These are phyloP conservation scores for Fraxinus xanthoxyloides DNA, from an alignment of 305 asterid genomes.

Conservation along the genomic window DNA sequence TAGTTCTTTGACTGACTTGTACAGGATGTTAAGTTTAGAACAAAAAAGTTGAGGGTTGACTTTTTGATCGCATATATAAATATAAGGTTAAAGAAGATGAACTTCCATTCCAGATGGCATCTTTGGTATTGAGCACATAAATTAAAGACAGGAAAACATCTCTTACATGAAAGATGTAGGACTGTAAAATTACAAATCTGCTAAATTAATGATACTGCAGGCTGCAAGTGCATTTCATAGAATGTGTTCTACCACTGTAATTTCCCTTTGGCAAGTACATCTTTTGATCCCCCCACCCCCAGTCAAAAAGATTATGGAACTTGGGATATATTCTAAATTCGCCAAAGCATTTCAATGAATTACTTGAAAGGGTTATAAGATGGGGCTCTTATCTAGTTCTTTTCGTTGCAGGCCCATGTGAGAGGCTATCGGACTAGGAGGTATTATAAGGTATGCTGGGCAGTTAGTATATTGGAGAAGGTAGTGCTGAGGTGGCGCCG, in stretches of 20 bases:
- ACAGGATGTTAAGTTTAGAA: neutral
- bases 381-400: slow-evolving; percentile 11
- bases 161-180: neutral
- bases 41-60: neutral
- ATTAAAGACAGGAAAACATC: neutral
- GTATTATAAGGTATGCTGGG: slow-evolving; percentile 81
- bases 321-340: neutral
- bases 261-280: neutral
- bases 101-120: neutral
- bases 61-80: neutral
- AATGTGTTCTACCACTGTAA: neutral
- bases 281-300: neutral
- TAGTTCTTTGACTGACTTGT: neutral
- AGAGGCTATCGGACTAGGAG: slow-evolving; percentile 89
- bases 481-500: slow-evolving; percentile 85
- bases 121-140: neutral
- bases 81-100: neutral
- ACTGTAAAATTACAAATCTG: neutral
- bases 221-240: neutral
- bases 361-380: neutral
- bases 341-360: neutral
- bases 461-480: slow-evolving; percentile 88
- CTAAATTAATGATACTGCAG: neutral
- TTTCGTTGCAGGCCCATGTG: slow-evolving; percentile 79
- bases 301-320: neutral